phyloP scores from a whole-genome alignment of 441 rosid genomes.

The Gossypium lobatum region DNA sequence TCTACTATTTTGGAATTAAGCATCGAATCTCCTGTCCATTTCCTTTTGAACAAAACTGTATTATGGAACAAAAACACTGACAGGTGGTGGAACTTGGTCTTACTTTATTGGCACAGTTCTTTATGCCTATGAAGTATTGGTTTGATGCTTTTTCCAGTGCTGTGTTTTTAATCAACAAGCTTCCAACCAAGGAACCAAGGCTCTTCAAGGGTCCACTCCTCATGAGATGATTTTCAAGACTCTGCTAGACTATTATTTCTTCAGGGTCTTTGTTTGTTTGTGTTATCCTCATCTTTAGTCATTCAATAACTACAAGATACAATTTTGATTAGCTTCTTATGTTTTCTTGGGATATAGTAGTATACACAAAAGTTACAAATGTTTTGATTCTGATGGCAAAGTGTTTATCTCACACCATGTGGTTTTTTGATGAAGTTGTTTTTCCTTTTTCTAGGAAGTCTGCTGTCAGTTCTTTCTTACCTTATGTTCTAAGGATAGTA shows the following conservation, averaged over 20 bases:
- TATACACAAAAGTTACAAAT: too few relatives aligned
- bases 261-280: background rate
- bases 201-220: background rate
- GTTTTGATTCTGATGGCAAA: too few relatives aligned
- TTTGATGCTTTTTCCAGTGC: background rate
- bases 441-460: too few relatives aligned
- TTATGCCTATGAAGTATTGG: background rate
- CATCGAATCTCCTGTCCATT: background rate
- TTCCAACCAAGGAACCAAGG: background rate
- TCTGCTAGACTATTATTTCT: background rate
- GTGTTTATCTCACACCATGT: too few relatives aligned
- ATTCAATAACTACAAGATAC: background rate
- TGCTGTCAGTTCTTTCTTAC: too few relatives aligned
- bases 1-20: background rate
- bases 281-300: background rate
- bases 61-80: background rate
- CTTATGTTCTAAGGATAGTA: too few relatives aligned
- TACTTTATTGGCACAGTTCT: background rate
- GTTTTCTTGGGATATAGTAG: background rate
- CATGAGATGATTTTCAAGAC: background rate
- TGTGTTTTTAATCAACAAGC: background rate
- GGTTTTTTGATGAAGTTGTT: too few relatives aligned
- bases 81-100: background rate
- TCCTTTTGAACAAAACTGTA: background rate
- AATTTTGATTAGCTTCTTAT: background rate